These are phyloP conservation scores for Juncus inflexus DNA, from an alignment of 176 grass and related monocot genomes.

Conservation along the genomic window DNA sequence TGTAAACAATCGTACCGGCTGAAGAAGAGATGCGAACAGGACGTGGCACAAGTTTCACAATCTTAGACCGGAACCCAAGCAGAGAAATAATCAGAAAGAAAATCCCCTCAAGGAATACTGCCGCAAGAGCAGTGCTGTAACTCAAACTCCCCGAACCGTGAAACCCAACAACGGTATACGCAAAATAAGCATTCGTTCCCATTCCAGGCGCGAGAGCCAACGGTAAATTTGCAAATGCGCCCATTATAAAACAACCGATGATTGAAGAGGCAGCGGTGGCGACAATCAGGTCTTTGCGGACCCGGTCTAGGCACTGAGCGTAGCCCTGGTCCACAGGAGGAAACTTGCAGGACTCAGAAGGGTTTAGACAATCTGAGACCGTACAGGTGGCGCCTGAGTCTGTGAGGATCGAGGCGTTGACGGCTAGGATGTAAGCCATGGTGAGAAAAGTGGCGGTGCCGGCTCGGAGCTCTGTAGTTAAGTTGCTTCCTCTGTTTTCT, in stretches of 20 bases:
- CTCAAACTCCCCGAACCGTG: slow-evolving; percentile 68
- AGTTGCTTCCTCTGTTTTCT: slow-evolving; percentile 43
- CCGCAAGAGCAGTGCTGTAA: slow-evolving; percentile 59
- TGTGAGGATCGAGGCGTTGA: slow-evolving; percentile 72
- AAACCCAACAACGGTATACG: slow-evolving; percentile 70
- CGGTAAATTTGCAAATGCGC: slow-evolving; percentile 70
- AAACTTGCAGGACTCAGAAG: slow-evolving; percentile 47
- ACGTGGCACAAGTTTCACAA: slow-evolving; percentile 50
- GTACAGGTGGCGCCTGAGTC: slow-evolving; percentile 74
- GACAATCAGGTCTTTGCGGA: slow-evolving; percentile 67
- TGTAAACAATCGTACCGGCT: slow-evolving; percentile 30
- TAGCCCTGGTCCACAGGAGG: slow-evolving; percentile 68
- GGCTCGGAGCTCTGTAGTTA: slow-evolving; percentile 75
- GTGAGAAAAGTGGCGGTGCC: slow-evolving; percentile 82
- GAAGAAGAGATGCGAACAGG: slow-evolving; percentile 57
- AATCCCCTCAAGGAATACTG: slow-evolving; percentile 71
- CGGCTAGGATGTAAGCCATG: slow-evolving; percentile 85
- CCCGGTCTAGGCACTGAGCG: slow-evolving; percentile 49
- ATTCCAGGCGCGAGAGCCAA: slow-evolving; percentile 65
- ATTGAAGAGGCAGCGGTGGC: slow-evolving; percentile 64
- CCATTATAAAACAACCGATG: slow-evolving; percentile 71
- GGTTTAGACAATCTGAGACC: slow-evolving; percentile 43
- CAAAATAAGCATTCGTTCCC: slow-evolving; percentile 84
- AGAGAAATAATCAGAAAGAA: slow-evolving; percentile 57
- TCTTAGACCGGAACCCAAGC: slow-evolving; percentile 46